Conservation (phyloP, 177 flowering plant genomes). For the Vitis hybrid region DNA sequence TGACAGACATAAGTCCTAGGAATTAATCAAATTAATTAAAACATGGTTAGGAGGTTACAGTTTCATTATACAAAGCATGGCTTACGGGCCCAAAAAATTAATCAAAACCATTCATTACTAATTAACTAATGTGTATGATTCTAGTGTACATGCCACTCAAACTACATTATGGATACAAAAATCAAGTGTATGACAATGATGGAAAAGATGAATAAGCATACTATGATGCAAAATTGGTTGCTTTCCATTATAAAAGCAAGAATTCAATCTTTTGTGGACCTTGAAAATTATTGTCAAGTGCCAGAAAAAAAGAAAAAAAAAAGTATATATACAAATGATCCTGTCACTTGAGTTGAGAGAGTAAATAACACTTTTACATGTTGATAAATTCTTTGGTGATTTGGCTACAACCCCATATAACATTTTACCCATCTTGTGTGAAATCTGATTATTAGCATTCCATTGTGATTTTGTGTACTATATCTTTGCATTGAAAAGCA, state of each 20-base stretch:
- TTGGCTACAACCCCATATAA: too few relatives aligned
- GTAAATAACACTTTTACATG: not conserved
- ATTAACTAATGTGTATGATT: not conserved
- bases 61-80: too few relatives aligned
- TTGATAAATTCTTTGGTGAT: too few relatives aligned
- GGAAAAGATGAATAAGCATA: not conserved
- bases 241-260: not conserved
- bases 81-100: too few relatives aligned
- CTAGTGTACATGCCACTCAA: not conserved
- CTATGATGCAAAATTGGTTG: not conserved
- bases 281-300: not conserved
- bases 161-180: not conserved
- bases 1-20: too few relatives aligned
- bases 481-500: too few relatives aligned
- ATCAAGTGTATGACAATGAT: not conserved
- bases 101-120: too few relatives aligned
- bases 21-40: too few relatives aligned
- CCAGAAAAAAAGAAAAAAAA: not conserved
- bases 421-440: too few relatives aligned
- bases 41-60: too few relatives aligned
- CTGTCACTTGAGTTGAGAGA: not conserved
- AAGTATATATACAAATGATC: not conserved
- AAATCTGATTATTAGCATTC: too few relatives aligned
- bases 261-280: conserved; percentile 9
- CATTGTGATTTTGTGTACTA: too few relatives aligned